Evolutionary conservation across 1,284 basidiomycete genomes (phyloP).

Genomic region (Cystobasidium slooffiae): DNA sequence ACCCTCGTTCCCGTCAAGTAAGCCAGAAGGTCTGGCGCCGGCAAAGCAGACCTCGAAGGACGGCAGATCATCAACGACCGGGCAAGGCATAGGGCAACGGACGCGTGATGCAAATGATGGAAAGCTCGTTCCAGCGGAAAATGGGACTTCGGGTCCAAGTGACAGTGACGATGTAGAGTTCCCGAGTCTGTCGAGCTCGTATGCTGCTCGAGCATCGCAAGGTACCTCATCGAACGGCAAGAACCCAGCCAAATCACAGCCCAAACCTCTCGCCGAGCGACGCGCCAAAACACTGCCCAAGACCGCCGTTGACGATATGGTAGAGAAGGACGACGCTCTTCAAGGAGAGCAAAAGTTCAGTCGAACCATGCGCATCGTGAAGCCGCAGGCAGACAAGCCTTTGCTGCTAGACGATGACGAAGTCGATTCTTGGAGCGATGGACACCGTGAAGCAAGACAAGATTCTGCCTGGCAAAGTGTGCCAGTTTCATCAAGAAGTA

Average conservation of each 20-base stretch:
- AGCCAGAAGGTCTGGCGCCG: too few relatives aligned
- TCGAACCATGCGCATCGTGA: slow-evolving; percentile 41
- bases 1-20: too few relatives aligned
- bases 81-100: too few relatives aligned
- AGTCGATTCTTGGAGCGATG: not conserved
- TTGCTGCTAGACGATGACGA: slow-evolving; percentile 18
- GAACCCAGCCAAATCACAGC: not conserved
- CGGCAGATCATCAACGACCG: too few relatives aligned
- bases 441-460: not conserved
- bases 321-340: slow-evolving; percentile 21
- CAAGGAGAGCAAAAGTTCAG: slow-evolving; percentile 18
- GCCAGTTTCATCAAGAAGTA: slow-evolving; percentile 23
- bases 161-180: not conserved
- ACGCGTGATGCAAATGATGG: too few relatives aligned
- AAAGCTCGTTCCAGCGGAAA: too few relatives aligned
- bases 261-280: slow-evolving; percentile 29
- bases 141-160: too few relatives aligned
- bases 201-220: not conserved
- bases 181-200: not conserved
- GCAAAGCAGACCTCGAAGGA: too few relatives aligned
- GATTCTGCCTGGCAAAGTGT: slow-evolving; percentile 40
- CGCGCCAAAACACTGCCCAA: slow-evolving; percentile 21
- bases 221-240: not conserved
- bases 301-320: slow-evolving; percentile 39
- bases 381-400: slow-evolving; percentile 10